A percentile compares a stretch with the other conserved stretches of the same genome.
Conservation (phyloP, 1,284 basidiomycete species). For the Mycosarcoma maydis region DNA sequence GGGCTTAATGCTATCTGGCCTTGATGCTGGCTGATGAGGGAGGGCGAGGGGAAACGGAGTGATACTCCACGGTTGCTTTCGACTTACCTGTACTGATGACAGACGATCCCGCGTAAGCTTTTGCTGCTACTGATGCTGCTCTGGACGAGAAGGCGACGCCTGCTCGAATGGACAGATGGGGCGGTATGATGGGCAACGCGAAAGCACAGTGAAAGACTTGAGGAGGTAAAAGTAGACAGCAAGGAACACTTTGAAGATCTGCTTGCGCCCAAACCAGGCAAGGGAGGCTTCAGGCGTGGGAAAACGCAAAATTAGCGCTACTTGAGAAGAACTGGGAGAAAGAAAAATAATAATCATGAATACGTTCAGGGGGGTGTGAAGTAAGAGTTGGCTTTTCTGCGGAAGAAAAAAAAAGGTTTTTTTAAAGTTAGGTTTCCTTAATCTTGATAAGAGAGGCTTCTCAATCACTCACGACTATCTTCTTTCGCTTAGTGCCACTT, state of each 20-base stretch:
- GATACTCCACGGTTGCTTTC: neutral
- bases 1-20: too few relatives aligned
- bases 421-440: neutral
- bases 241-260: neutral
- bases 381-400: too few relatives aligned
- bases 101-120: neutral
- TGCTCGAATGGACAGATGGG: constrained; percentile 17
- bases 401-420: constrained; percentile 10
- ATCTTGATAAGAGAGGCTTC: constrained; percentile 4
- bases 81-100: constrained; percentile 30
- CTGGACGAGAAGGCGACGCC: constrained; percentile 31
- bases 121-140: constrained; percentile 28
- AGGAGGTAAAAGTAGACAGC: neutral
- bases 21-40: constrained; percentile 6
- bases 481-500: constrained; percentile 1
- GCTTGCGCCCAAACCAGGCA: neutral
- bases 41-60: neutral
- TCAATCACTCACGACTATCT: neutral
- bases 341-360: neutral
- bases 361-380: too few relatives aligned
- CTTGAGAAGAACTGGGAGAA: neutral
- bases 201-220: neutral
- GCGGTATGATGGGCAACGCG: constrained; percentile 32
- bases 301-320: constrained; percentile 11
- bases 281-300: constrained; percentile 8